Conservation (phyloP, 257 asterid species). For the Ilex aquifolium region DNA sequence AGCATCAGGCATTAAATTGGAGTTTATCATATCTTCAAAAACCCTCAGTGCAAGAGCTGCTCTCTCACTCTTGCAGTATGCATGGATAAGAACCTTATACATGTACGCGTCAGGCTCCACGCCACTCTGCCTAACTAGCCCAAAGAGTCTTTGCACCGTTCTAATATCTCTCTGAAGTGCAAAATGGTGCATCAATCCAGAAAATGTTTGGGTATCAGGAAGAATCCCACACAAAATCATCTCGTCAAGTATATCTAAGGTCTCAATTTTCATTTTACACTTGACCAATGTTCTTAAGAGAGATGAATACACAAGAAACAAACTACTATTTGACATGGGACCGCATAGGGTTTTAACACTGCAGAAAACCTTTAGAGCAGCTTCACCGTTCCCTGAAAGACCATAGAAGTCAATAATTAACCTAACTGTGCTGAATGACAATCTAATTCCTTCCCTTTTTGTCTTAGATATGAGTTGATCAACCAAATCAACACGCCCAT, state of each 20-base stretch:
- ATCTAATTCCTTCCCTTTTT: conserved; percentile 48
- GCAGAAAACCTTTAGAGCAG: conserved; percentile 59
- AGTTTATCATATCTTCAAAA: conserved; percentile 74
- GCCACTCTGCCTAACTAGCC: conserved; percentile 69
- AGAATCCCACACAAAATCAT: conserved; percentile 57
- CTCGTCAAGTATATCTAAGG: conserved; percentile 65
- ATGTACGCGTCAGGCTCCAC: conserved; percentile 79
- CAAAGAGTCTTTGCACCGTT: conserved; percentile 75
- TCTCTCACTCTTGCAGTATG: conserved; percentile 82
- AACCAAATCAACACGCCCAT: conserved; percentile 55
- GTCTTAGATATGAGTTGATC: conserved; percentile 65
- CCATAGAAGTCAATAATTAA: conserved; percentile 75
- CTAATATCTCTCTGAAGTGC: conserved; percentile 77
- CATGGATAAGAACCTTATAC: conserved; percentile 77
- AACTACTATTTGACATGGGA: conserved; percentile 44
- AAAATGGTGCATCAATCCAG: conserved; percentile 85
- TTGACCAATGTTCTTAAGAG: conserved; percentile 71
- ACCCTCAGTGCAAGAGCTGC: conserved; percentile 80
- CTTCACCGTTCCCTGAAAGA: conserved; percentile 54
- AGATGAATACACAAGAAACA: conserved; percentile 61
- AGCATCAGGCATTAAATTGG: conserved; percentile 46
- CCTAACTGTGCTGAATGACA: conserved; percentile 75
- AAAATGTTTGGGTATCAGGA: conserved; percentile 73
- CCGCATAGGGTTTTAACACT: conserved; percentile 47
- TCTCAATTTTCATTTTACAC: conserved; percentile 58